Conservation (phyloP, 2,329 filamentous ascomycete genomes). For the Phoma sp. region DNA sequence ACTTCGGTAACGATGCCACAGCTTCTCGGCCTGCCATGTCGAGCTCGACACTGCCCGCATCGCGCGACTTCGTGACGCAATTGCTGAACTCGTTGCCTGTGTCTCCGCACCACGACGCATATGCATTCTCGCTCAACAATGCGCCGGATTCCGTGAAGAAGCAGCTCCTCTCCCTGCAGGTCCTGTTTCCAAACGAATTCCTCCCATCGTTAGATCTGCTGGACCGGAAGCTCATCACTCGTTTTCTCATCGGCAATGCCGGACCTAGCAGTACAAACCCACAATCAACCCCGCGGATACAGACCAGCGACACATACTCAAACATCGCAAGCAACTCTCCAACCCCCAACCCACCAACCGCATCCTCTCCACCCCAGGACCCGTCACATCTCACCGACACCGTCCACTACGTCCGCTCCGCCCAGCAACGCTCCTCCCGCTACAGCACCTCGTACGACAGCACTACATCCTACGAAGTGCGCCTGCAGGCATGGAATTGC, state of each 20-base stretch:
- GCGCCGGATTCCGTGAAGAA: conserved; percentile 38
- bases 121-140: conserved; percentile 52
- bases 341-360: too few relatives aligned
- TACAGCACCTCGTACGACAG: conserved; percentile 36
- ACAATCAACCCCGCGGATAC: neutral
- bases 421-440: conserved; percentile 50
- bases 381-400: conserved; percentile 4
- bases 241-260: conserved; percentile 44
- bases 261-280: neutral
- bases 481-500: conserved; percentile 82
- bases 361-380: neutral
- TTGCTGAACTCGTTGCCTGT: conserved; percentile 37
- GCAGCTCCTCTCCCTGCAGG: conserved; percentile 73
- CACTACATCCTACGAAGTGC: conserved; percentile 68
- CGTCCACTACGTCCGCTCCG: conserved; percentile 67
- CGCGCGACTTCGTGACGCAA: conserved; percentile 44
- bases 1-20: conserved; percentile 12
- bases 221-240: conserved; percentile 75
- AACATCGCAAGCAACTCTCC: neutral
- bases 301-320: neutral
- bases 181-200: conserved; percentile 79
- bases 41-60: conserved; percentile 22
- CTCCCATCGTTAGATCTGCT: conserved; percentile 87
- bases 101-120: conserved; percentile 25
- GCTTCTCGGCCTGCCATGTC: conserved; percentile 19